phyloP scores from a whole-genome alignment of 2,329 filamentous ascomycete species.

The Didymella sp. region DNA sequence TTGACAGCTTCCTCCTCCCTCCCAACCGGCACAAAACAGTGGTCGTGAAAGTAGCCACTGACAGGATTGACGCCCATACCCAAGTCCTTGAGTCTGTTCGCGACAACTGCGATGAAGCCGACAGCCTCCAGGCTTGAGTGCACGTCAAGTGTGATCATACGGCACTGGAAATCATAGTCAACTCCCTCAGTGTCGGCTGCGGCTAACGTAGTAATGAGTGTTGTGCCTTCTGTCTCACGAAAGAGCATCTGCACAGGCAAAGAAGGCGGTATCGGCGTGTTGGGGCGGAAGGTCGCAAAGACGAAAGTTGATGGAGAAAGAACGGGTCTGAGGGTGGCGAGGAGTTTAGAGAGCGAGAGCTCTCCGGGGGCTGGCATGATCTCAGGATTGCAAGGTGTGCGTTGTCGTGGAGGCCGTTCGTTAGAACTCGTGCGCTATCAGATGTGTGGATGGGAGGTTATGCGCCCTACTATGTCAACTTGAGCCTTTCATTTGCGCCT shows the following conservation, averaged over 20 bases:
- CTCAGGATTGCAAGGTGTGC: background rate
- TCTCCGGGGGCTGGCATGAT: background rate
- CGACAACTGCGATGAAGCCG: background rate
- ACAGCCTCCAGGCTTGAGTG: background rate
- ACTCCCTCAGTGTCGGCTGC: background rate
- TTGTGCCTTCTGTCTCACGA: background rate
- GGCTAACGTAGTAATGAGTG: background rate
- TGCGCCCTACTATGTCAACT: background rate
- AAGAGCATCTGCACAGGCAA: slow-evolving; percentile 1
- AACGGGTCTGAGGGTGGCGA: background rate
- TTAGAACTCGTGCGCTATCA: no score
- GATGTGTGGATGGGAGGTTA: background rate
- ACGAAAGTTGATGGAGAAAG: background rate
- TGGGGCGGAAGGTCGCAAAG: background rate
- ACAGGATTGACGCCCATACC: background rate
- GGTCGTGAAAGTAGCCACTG: background rate
- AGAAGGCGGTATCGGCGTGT: background rate
- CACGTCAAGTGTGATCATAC: background rate
- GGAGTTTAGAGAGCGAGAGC: background rate
- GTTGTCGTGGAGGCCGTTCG: background rate
- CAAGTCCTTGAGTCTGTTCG: background rate
- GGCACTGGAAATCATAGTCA: background rate
- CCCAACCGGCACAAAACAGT: background rate
- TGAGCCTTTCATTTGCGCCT: background rate
- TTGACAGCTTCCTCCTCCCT: background rate